phyloP scores from a whole-genome alignment of 1,284 basidiomycete genomes.

The Ceratobasidium sp. region DNA sequence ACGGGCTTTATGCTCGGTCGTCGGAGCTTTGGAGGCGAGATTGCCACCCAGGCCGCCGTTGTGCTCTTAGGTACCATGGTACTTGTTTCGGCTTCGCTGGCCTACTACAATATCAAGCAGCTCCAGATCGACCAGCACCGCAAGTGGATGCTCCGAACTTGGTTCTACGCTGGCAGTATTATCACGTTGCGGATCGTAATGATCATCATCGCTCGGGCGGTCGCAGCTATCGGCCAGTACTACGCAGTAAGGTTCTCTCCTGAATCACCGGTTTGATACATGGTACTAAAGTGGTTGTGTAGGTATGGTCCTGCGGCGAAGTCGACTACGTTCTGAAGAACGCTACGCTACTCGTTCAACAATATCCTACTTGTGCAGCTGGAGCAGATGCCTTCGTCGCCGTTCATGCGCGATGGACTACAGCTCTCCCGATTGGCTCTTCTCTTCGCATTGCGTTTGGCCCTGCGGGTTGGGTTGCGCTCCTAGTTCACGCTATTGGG shows the following conservation, averaged over 20 bases:
- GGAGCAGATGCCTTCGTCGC: background rate
- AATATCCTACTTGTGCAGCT: background rate
- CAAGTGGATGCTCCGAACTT: conserved; percentile 47
- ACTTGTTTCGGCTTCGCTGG: conserved; percentile 27
- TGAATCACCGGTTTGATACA: no score
- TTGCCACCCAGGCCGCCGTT: conserved; percentile 26
- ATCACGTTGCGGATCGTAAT: conserved; percentile 32
- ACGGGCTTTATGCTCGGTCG: conserved; percentile 39
- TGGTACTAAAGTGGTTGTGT: background rate
- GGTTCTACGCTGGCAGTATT: conserved; percentile 43
- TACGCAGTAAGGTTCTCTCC: conserved; percentile 8
- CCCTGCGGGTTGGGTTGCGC: conserved; percentile 21
- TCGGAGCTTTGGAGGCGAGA: conserved; percentile 43
- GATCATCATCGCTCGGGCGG: conserved; percentile 15
- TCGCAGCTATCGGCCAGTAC: conserved; percentile 23
- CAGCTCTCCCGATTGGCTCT: conserved; percentile 13
- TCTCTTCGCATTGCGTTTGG: conserved; percentile 33
- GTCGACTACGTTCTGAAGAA: conserved; percentile 17
- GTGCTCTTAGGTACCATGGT: conserved; percentile 18
- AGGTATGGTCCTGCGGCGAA: conserved; percentile 28
- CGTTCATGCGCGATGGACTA: conserved; percentile 15
- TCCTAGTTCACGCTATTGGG: conserved; percentile 39
- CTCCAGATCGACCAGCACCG: conserved; percentile 48
- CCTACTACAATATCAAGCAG: conserved; percentile 45
- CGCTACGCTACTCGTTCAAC: background rate